Conservation (phyloP, 169 alveolate genomes). For the Plasmodium berghei region DNA sequence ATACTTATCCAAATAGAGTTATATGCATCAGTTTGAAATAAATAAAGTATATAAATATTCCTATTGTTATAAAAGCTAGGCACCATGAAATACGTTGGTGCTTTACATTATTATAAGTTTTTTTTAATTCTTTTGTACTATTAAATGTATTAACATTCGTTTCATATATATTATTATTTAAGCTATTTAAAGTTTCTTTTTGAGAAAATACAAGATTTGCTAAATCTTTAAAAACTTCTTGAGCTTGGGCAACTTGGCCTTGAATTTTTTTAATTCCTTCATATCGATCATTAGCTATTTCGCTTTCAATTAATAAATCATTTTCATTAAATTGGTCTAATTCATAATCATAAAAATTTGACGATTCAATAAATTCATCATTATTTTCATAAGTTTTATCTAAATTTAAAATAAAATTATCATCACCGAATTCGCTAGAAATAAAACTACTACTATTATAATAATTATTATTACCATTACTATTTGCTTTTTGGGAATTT, state of each 20-base stretch:
- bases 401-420: slow-evolving; percentile 59
- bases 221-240: slow-evolving; percentile 74
- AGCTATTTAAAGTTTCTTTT: slow-evolving; percentile 58
- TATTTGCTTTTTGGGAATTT: not conserved
- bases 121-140: slow-evolving; percentile 65
- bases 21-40: slow-evolving; percentile 64
- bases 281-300: slow-evolving; percentile 50
- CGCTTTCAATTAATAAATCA: slow-evolving; percentile 56
- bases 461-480: not conserved
- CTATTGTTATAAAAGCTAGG: slow-evolving; percentile 29
- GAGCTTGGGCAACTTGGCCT: slow-evolving; percentile 76
- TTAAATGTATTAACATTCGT: slow-evolving; percentile 63
- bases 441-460: slow-evolving; percentile 11
- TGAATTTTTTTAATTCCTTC: slow-evolving; percentile 74
- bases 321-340: slow-evolving; percentile 72
- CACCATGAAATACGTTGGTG: slow-evolving; percentile 72
- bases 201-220: slow-evolving; percentile 74
- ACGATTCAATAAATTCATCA: slow-evolving; percentile 73
- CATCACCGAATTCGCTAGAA: slow-evolving; percentile 28
- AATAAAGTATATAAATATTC: slow-evolving; percentile 51
- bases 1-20: slow-evolving; percentile 9
- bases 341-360: slow-evolving; percentile 66
- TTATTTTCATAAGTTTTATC: slow-evolving; percentile 52
- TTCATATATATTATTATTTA: slow-evolving; percentile 67
- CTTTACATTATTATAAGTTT: slow-evolving; percentile 58